These are phyloP conservation scores for Tetradesmus lagerheimii DNA, from an alignment of 139 green algal genomes.

Conservation along the genomic window DNA sequence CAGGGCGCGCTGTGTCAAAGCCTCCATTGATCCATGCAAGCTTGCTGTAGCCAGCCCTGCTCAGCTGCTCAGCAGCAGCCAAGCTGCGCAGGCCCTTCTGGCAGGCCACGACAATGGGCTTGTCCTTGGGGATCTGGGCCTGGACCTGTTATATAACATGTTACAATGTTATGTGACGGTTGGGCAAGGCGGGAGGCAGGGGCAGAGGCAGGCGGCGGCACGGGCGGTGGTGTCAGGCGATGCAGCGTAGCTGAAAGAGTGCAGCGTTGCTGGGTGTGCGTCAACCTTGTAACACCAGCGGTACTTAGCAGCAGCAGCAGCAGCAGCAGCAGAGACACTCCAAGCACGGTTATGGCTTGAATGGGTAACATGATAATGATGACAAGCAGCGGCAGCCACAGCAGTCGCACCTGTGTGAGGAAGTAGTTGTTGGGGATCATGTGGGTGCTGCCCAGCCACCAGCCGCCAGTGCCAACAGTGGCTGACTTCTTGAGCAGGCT, in stretches of 20 bases:
- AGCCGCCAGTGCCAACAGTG: constrained; percentile 89
- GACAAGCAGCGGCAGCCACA: neutral
- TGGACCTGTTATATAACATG: constrained; percentile 51
- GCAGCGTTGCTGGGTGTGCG: too few relatives aligned
- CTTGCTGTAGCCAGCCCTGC: constrained; percentile 76
- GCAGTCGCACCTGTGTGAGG: constrained; percentile 71
- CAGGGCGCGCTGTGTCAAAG: constrained; percentile 83
- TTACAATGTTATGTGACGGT: neutral
- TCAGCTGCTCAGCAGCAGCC: constrained; percentile 87
- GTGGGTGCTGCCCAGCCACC: constrained; percentile 91
- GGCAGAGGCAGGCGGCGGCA: too few relatives aligned
- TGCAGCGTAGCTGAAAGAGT: too few relatives aligned
- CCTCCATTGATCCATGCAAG: constrained; percentile 95
- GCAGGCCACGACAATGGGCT: constrained; percentile 83
- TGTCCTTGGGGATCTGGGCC: constrained; percentile 70
- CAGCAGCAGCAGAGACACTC: constrained; percentile 5
- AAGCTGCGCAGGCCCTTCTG: constrained; percentile 94
- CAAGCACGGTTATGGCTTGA: too few relatives aligned
- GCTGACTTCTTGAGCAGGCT: constrained; percentile 82
- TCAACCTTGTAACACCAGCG: too few relatives aligned
- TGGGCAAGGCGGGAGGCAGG: too few relatives aligned
- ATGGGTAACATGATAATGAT: too few relatives aligned
- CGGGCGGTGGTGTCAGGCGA: too few relatives aligned
- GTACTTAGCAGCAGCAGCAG: neutral
- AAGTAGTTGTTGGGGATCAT: constrained; percentile 90